A percentile compares a stretch with the other conserved stretches of the same genome.
Evolutionary conservation across 2,329 filamentous ascomycete species (phyloP).

Genomic region (Talaromyces sp.): DNA sequence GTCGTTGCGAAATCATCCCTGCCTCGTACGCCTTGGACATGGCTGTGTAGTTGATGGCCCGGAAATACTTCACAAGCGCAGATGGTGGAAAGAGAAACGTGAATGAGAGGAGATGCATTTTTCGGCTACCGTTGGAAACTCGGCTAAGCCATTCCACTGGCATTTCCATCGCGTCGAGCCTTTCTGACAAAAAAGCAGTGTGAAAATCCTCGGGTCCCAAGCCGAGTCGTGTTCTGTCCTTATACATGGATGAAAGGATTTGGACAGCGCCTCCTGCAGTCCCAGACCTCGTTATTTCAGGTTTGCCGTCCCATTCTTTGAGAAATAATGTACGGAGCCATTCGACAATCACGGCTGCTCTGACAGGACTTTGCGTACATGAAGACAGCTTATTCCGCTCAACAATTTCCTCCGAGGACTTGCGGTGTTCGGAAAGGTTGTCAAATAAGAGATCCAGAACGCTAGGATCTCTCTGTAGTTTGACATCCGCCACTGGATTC

Average conservation of each 20-base stretch:
- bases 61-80: slow-evolving; percentile 74
- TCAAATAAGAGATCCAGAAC: slow-evolving; percentile 33
- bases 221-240: slow-evolving; percentile 62
- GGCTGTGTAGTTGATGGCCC: slow-evolving; percentile 76
- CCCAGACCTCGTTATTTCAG: slow-evolving; percentile 63
- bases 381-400: slow-evolving; percentile 1
- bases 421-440: slow-evolving; percentile 27
- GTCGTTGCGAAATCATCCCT: slow-evolving; percentile 46
- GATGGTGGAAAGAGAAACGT: slow-evolving; percentile 72
- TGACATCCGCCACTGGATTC: slow-evolving; percentile 21
- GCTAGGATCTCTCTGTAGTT: slow-evolving; percentile 23
- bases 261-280: slow-evolving; percentile 72
- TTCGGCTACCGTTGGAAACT: slow-evolving; percentile 56
- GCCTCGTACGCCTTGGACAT: slow-evolving; percentile 79
- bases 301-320: slow-evolving; percentile 72
- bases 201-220: slow-evolving; percentile 66
- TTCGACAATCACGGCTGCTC: slow-evolving; percentile 34
- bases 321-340: slow-evolving; percentile 62
- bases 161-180: slow-evolving; percentile 68
- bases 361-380: slow-evolving; percentile 16
- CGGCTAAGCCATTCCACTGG: slow-evolving; percentile 66
- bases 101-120: slow-evolving; percentile 70
- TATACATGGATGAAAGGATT: slow-evolving; percentile 67
- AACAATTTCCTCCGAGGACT: slow-evolving; percentile 9
- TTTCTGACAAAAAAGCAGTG: slow-evolving; percentile 69